Evolutionary conservation across 208 protist species (phyloP).

Genomic region (Trypanosoma brucei): DNA sequence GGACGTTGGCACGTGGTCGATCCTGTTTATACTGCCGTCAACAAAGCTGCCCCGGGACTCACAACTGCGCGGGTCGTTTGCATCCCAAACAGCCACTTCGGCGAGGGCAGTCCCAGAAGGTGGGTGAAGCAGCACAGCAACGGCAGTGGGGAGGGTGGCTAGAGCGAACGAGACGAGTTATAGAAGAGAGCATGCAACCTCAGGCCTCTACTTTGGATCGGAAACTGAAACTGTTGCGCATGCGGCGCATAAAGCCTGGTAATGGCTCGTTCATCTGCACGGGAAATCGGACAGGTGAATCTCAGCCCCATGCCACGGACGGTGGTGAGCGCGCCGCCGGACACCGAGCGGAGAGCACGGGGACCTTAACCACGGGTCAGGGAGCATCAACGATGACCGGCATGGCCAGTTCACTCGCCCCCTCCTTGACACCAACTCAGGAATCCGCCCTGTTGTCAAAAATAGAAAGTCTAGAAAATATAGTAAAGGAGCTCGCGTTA

Average conservation of each 20-base stretch:
- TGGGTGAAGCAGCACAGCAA: no score
- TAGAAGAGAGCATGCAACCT: no score
- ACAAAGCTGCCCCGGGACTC: conserved; percentile 12
- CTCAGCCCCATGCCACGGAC: background rate
- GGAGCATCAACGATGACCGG: background rate
- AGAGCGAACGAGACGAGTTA: no score
- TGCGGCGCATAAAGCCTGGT: no score
- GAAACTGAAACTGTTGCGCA: no score
- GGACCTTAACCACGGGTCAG: background rate
- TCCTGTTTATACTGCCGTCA: conserved; percentile 23
- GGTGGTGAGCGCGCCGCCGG: background rate
- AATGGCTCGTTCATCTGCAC: no score
- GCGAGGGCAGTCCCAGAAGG: no score
- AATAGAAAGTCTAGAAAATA: background rate
- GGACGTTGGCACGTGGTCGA: background rate
- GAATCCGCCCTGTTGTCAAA: background rate
- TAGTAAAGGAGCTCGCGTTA: background rate
- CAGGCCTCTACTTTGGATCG: no score
- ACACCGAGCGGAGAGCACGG: background rate
- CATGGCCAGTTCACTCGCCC: background rate
- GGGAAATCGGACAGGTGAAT: background rate
- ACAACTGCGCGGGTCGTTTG: conserved; percentile 14
- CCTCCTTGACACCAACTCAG: background rate
- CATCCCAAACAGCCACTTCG: background rate
- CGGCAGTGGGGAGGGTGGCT: no score